These are phyloP conservation scores for Solanum hybrid DNA, from an alignment of 305 asterid species.

Conservation along the genomic window DNA sequence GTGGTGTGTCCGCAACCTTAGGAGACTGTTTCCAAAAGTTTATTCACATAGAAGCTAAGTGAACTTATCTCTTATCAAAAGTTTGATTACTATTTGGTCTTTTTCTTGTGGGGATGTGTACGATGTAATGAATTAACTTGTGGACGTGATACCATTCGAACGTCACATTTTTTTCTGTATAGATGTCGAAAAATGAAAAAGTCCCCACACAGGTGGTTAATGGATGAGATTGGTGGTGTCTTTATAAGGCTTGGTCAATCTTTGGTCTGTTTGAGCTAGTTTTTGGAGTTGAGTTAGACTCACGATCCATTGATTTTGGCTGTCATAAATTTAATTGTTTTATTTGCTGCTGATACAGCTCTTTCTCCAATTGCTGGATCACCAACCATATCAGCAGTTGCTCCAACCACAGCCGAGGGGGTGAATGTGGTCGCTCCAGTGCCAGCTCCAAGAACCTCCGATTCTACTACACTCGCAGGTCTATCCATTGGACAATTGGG, in stretches of 20 bases:
- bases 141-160: neutral
- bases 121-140: neutral
- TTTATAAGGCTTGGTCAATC: neutral
- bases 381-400: constrained; percentile 29
- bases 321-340: neutral
- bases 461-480: constrained; percentile 19
- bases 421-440: constrained; percentile 25
- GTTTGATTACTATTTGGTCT: neutral
- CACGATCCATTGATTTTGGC: neutral
- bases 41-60: neutral
- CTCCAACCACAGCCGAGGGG: constrained; percentile 28
- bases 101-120: neutral
- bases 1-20: neutral
- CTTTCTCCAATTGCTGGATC: constrained; percentile 38
- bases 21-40: neutral
- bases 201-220: neutral
- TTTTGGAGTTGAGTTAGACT: neutral
- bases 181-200: neutral
- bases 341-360: constrained; percentile 21
- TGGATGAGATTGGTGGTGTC: neutral
- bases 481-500: constrained; percentile 12
- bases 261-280: neutral
- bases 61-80: neutral
- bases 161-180: neutral
- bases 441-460: constrained; percentile 33